Percentiles rank a stretch among this genome's conserved stretches.
Evolutionary conservation across 805 yeast genomes (phyloP).

Genomic region (Ogataea degrootiae): DNA sequence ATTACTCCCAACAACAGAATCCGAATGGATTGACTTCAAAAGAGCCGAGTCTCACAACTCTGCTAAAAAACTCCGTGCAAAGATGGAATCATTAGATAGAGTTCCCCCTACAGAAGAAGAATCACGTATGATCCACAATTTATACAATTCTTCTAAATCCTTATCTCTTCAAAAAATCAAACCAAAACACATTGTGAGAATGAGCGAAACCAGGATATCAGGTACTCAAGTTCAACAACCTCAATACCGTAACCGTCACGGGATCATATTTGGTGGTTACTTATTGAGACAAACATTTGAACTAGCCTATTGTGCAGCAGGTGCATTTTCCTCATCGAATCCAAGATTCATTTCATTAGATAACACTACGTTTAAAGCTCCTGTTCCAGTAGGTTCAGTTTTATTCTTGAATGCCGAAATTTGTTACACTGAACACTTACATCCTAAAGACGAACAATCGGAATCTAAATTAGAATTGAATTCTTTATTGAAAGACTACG

Average conservation of each 20-base stretch:
- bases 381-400: slow-evolving; percentile 94
- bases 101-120: slow-evolving; percentile 79
- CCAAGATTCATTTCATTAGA: slow-evolving; percentile 90
- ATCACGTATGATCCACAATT: slow-evolving; percentile 65
- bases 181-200: slow-evolving; percentile 52
- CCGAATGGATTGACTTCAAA: slow-evolving; percentile 78
- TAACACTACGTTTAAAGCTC: slow-evolving; percentile 86
- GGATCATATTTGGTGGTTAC: slow-evolving; percentile 95
- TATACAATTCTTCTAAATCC: slow-evolving; percentile 57
- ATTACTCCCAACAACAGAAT: slow-evolving; percentile 67
- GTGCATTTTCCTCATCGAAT: slow-evolving; percentile 77
- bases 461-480: slow-evolving; percentile 22
- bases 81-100: slow-evolving; percentile 50
- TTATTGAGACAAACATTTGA: slow-evolving; percentile 89
- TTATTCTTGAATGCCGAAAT: slow-evolving; percentile 77
- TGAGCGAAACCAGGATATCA: slow-evolving; percentile 66
- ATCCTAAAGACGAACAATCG: slow-evolving; percentile 28
- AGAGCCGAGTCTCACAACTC: slow-evolving; percentile 89
- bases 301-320: slow-evolving; percentile 88
- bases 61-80: slow-evolving; percentile 75
- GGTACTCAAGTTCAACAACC: slow-evolving; percentile 94
- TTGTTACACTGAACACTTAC: slow-evolving; percentile 80
- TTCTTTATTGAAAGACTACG: slow-evolving; percentile 40
- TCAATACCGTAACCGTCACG: slow-evolving; percentile 90
- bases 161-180: slow-evolving; percentile 30